A percentile compares a stretch with the other conserved stretches of the same genome.
phyloP scores from a whole-genome alignment of 2,329 filamentous ascomycete genomes.

The Cytospora schulzeri region DNA sequence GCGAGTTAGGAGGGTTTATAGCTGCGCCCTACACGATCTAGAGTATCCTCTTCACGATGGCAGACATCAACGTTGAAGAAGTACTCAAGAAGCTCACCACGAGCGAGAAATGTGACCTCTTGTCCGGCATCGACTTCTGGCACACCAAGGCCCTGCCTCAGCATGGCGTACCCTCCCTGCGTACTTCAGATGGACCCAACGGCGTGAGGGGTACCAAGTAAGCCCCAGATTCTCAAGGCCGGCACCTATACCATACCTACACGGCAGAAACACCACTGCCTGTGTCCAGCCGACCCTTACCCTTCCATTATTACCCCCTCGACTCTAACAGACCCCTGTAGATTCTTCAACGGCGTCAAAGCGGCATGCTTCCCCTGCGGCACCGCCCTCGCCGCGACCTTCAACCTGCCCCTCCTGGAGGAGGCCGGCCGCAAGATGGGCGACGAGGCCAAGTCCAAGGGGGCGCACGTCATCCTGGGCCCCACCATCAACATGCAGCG shows the following conservation, averaged over 20 bases:
- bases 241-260: no score
- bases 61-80: constrained; percentile 56
- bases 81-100: constrained; percentile 56
- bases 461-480: constrained; percentile 60
- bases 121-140: constrained; percentile 68
- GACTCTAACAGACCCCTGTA: not conserved
- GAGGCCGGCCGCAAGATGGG: constrained; percentile 55
- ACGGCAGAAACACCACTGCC: not conserved
- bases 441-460: constrained; percentile 57
- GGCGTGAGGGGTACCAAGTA: constrained; percentile 64
- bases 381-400: constrained; percentile 59
- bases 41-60: constrained; percentile 41
- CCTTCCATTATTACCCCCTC: not conserved
- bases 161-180: constrained; percentile 64
- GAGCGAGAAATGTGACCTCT: constrained; percentile 55
- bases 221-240: not conserved
- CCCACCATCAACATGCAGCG: constrained; percentile 67
- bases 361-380: constrained; percentile 65
- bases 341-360: constrained; percentile 64
- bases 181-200: constrained; percentile 70
- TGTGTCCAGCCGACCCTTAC: no score
- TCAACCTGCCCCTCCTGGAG: constrained; percentile 55
- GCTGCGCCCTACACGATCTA: not conserved
- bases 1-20: not conserved
- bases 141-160: constrained; percentile 63